Evolutionary conservation across 2,329 filamentous ascomycete genomes (phyloP), one percentile per base, ranked within the genome.

Genomic region (Aspergillus fumigatus): DNA sequence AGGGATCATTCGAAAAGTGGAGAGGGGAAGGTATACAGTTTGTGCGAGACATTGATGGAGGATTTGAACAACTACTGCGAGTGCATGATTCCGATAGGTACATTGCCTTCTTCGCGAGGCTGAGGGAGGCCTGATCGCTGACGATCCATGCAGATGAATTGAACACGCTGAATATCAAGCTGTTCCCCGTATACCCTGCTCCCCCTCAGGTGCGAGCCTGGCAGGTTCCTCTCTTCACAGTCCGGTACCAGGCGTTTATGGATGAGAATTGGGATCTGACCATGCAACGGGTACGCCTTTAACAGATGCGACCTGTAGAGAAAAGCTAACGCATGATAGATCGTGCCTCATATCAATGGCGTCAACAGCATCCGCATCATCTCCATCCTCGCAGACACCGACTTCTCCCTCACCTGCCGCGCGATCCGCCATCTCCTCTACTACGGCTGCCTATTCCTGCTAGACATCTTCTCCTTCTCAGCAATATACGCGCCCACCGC

Each of bases 1-100:
- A 68, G 69, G 52, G 77, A 79, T 51, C 72, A 72, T 14, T 74
- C 77, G 35, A 74, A 75, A 38, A 74, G 77, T 11, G 73, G 75
- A 14, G 76, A 80, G 64, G 69, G 81, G 55, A 76, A 81, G 70
- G 81, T 82, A 51, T 88, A 78, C 77, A 90, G 73, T 79, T 84
- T 88, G 3, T 95, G 96, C 68, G 89, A 93, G 77, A 90, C 89
- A 63, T 76, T 99, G 63, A 81, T 97, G 64, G 92, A 97, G 75
- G 92, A 99, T 71, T 71, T 99, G 64, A 97, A 97, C 70, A 95
- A 95, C 67, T 99, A 97, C 69, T 92, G 90, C 69, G 94, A 99
- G 77, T 96, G 92, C 80, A 96, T 96, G 92, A 96, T 97, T 67
- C 92, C 92, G 0, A 93, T 97, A 61, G 90, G 90, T 92, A 77